These are phyloP conservation scores for Ambrosia artemisiifolia DNA, from an alignment of 129 eudicot species.

Conservation along the genomic window DNA sequence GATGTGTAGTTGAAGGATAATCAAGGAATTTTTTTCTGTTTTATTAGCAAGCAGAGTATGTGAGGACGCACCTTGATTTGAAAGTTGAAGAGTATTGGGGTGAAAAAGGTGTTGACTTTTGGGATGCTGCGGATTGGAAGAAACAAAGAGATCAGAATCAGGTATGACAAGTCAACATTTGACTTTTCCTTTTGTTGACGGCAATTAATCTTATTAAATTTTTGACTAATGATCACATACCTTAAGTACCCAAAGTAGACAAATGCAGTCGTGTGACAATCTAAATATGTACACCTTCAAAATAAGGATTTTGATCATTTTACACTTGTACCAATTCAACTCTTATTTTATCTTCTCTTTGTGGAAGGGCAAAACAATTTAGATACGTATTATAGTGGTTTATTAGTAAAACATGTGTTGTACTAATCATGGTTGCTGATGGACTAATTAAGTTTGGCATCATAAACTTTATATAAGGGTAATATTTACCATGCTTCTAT, in stretches of 20 bases:
- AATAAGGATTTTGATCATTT: background rate
- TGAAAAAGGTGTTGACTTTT: conserved; percentile 76
- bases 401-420: too few species aligned
- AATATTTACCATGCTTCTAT: background rate
- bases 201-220: background rate
- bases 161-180: conserved; percentile 37
- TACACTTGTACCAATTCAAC: background rate
- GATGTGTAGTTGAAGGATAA: background rate
- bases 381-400: too few species aligned
- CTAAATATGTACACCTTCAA: background rate
- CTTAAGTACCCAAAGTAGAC: background rate
- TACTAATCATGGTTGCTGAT: background rate
- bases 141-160: conserved; percentile 50
- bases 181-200: background rate
- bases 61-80: conserved; percentile 55
- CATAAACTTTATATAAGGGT: background rate
- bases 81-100: conserved; percentile 93
- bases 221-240: conserved; percentile 7
- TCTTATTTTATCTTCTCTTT: background rate
- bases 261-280: background rate
- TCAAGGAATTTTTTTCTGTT: background rate
- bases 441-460: background rate
- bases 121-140: conserved; percentile 81
- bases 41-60: conserved; percentile 70
- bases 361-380: background rate